Percentiles rank a stretch among this genome's conserved stretches.
Evolutionary conservation across 148 eudicot genomes (phyloP).

Genomic region (Fagopyrum tataricum): DNA sequence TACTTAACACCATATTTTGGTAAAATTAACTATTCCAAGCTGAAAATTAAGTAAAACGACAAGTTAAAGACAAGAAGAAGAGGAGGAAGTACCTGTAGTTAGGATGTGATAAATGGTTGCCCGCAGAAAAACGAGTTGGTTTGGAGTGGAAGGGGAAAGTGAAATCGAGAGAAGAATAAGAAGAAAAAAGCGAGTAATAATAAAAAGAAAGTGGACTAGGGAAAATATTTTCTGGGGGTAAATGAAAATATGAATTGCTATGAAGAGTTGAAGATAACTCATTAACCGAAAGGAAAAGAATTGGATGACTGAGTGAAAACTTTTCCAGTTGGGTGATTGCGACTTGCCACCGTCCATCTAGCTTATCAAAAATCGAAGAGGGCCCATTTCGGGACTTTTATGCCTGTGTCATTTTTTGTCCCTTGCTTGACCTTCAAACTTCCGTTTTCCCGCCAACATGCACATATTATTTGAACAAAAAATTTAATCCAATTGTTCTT

Average conservation of each 20-base stretch:
- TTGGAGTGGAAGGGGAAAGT: neutral
- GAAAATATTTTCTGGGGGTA: neutral
- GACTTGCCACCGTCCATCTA: neutral
- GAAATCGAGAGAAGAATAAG: neutral
- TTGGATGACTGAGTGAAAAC: neutral
- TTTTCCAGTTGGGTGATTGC: neutral
- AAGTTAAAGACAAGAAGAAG: neutral
- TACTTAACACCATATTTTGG: neutral
- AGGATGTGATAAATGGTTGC: neutral
- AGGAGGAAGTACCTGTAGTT: slow-evolving; percentile 1
- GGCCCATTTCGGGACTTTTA: neutral
- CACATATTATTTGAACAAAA: too few relatives aligned
- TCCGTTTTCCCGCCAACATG: neutral
- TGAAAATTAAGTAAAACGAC: neutral
- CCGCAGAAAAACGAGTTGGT: neutral
- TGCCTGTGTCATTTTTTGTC: neutral
- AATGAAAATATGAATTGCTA: neutral
- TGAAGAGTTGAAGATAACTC: neutral
- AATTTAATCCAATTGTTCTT: too few relatives aligned
- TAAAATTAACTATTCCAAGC: neutral
- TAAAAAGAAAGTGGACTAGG: neutral
- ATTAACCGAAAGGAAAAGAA: neutral
- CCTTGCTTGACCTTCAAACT: neutral
- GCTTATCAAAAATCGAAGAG: neutral
- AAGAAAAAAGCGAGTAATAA: neutral